These are phyloP conservation scores for Cornus florida DNA, from an alignment of 148 eudicot genomes.

Conservation along the genomic window DNA sequence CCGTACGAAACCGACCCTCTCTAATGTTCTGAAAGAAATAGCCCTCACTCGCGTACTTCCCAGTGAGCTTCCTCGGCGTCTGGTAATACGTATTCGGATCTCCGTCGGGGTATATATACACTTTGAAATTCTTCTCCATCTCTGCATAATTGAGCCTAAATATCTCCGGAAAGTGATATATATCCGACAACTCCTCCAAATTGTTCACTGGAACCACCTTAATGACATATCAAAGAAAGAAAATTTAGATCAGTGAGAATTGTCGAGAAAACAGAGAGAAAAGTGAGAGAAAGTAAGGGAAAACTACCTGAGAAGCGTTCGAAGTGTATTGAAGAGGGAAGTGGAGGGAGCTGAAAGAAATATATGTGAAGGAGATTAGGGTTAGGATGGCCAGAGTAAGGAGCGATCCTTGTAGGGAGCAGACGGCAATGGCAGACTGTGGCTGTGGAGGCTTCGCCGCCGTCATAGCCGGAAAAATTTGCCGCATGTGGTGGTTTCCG, in stretches of 20 bases:
- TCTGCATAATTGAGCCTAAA: slow-evolving; percentile 62
- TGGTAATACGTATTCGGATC: slow-evolving; percentile 82
- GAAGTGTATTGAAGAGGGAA: slow-evolving; percentile 30
- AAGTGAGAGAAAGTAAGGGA: slow-evolving; percentile 2
- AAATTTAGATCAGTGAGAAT: neutral
- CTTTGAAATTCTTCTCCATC: slow-evolving; percentile 86
- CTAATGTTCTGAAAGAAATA: slow-evolving; percentile 94
- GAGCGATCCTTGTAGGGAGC: slow-evolving; percentile 56
- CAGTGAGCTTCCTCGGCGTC: slow-evolving; percentile 88
- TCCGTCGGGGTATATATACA: slow-evolving; percentile 79
- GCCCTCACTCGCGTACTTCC: slow-evolving; percentile 92
- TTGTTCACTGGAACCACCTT: slow-evolving; percentile 21
- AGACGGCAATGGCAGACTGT: slow-evolving; percentile 33
- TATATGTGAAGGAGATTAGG: slow-evolving; percentile 57
- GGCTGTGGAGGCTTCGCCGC: slow-evolving; percentile 38
- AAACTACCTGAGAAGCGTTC: slow-evolving; percentile 17
- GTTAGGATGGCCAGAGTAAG: slow-evolving; percentile 65
- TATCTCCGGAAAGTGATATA: slow-evolving; percentile 63
- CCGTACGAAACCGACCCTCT: slow-evolving; percentile 66
- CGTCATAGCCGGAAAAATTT: slow-evolving; percentile 21
- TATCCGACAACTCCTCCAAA: slow-evolving; percentile 30
- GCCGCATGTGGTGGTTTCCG: slow-evolving; percentile 4
- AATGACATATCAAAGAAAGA: neutral
- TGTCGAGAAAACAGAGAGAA: slow-evolving; percentile 1
- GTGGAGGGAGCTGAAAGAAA: slow-evolving; percentile 63